Evolutionary conservation across 768 basidiomycete species (phyloP).

Genomic region (Hypsizygus marmoreus): DNA sequence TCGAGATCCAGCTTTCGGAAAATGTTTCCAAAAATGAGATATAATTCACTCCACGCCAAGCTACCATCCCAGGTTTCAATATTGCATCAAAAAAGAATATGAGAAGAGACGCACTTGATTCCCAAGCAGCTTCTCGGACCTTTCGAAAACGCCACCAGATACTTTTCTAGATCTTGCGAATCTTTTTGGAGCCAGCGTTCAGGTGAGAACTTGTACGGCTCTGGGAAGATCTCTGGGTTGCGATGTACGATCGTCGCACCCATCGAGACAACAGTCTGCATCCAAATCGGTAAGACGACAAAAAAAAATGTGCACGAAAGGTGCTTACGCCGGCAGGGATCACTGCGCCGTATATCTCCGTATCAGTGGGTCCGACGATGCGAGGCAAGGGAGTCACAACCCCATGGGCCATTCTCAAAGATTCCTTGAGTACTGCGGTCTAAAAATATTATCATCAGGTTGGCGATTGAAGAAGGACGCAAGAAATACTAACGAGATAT

Average conservation of each 20-base stretch:
- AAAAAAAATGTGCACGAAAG: no score
- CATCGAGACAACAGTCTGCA: no score
- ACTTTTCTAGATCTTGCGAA: slow-evolving; percentile 37
- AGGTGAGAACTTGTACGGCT: slow-evolving; percentile 39
- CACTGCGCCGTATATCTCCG: slow-evolving; percentile 32
- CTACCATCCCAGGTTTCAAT: no score
- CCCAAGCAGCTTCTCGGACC: slow-evolving; percentile 48
- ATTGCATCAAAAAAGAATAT: neutral
- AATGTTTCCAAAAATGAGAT: slow-evolving; percentile 38
- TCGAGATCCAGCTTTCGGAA: slow-evolving; percentile 29
- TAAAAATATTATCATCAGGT: slow-evolving; percentile 15
- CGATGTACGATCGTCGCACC: slow-evolving; percentile 39
- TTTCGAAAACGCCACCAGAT: slow-evolving; percentile 45
- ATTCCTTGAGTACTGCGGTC: slow-evolving; percentile 51
- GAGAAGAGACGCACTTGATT: slow-evolving; percentile 35
- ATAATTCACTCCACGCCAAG: slow-evolving; percentile 46
- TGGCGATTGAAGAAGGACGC: neutral
- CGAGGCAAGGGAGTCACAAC: slow-evolving; percentile 40
- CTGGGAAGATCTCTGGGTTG: slow-evolving; percentile 40
- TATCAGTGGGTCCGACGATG: slow-evolving; percentile 34
- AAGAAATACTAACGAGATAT: slow-evolving; percentile 39
- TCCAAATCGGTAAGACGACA: no score
- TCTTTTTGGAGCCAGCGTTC: slow-evolving; percentile 43
- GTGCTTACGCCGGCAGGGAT: slow-evolving; percentile 8
- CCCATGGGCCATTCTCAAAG: slow-evolving; percentile 43